Percentiles rank a stretch among this genome's conserved stretches.
Conservation (phyloP, 345 rosid species). For the Pistacia atlantica region DNA sequence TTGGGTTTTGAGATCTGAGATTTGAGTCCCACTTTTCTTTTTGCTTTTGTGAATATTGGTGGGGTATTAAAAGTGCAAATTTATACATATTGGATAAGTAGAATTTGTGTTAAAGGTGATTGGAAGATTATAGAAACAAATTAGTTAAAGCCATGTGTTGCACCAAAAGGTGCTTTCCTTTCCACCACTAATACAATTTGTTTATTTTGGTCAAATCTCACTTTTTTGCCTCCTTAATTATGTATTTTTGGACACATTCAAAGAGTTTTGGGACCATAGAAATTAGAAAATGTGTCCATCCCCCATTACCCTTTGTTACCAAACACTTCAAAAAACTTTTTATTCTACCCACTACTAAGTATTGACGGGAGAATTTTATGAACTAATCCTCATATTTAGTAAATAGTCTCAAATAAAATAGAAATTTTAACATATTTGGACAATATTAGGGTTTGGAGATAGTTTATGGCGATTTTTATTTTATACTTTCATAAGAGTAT, state of each 20-base stretch:
- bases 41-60: not conserved
- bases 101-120: not conserved
- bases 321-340: not conserved
- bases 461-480: too few relatives aligned
- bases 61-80: conserved; percentile 12
- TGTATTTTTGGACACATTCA: conserved; percentile 2
- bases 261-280: not conserved
- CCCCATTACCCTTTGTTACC: not conserved
- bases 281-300: not conserved
- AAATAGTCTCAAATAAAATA: too few relatives aligned
- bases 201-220: conserved; percentile 12
- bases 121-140: not conserved
- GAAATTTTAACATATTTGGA: too few relatives aligned
- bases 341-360: conserved; percentile 2
- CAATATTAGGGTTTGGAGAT: too few relatives aligned
- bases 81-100: not conserved
- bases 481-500: too few relatives aligned
- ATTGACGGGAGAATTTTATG: not conserved
- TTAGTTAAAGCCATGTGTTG: not conserved
- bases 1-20: conserved; percentile 6
- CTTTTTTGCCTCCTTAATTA: not conserved
- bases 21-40: conserved; percentile 1
- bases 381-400: too few relatives aligned
- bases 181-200: conserved; percentile 2
- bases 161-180: conserved; percentile 19